Percentiles rank a stretch among this genome's conserved stretches.
These are phyloP conservation scores for Tetragonia tetragonoides DNA, from an alignment of 148 eudicot genomes.

Conservation along the genomic window DNA sequence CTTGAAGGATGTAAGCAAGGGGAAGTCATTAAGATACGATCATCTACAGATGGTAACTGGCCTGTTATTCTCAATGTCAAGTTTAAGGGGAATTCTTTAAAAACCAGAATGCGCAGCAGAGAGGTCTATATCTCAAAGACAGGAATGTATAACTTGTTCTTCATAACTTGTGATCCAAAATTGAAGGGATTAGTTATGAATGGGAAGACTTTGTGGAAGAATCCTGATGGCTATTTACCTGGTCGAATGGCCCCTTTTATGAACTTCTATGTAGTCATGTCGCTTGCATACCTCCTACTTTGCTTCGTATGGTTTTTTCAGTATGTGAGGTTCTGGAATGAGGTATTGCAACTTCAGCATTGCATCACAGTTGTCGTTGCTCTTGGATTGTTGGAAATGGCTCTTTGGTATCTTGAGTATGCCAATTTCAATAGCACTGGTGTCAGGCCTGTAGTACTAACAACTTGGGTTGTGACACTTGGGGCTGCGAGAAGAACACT, in stretches of 20 bases:
- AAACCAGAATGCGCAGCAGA: slow-evolving; percentile 53
- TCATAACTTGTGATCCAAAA: slow-evolving; percentile 83
- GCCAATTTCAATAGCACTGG: slow-evolving; percentile 84
- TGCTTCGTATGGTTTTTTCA: slow-evolving; percentile 75
- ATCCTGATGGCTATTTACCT: slow-evolving; percentile 91
- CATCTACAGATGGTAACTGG: slow-evolving; percentile 67
- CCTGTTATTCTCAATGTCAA: slow-evolving; percentile 67
- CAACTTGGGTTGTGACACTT: slow-evolving; percentile 85
- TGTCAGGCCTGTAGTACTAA: slow-evolving; percentile 68
- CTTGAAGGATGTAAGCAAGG: slow-evolving; percentile 96
- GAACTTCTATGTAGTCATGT: slow-evolving; percentile 77
- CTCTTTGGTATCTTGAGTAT: slow-evolving; percentile 90
- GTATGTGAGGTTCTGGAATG: slow-evolving; percentile 75
- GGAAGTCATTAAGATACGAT: slow-evolving; percentile 70
- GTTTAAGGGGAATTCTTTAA: slow-evolving; percentile 56
- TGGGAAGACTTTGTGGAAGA: slow-evolving; percentile 91
- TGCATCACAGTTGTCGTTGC: slow-evolving; percentile 75
- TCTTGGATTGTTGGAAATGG: slow-evolving; percentile 84
- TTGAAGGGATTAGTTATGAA: slow-evolving; percentile 67
- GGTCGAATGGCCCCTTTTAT: slow-evolving; percentile 96
- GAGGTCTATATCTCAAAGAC: slow-evolving; percentile 65
- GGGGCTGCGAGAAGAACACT: slow-evolving; percentile 84
- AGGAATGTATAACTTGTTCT: slow-evolving; percentile 96
- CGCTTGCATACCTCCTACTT: slow-evolving; percentile 67
- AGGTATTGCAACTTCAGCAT: slow-evolving; percentile 86